phyloP scores from a whole-genome alignment of 805 yeast species.

The Ogataea pignaliae region DNA sequence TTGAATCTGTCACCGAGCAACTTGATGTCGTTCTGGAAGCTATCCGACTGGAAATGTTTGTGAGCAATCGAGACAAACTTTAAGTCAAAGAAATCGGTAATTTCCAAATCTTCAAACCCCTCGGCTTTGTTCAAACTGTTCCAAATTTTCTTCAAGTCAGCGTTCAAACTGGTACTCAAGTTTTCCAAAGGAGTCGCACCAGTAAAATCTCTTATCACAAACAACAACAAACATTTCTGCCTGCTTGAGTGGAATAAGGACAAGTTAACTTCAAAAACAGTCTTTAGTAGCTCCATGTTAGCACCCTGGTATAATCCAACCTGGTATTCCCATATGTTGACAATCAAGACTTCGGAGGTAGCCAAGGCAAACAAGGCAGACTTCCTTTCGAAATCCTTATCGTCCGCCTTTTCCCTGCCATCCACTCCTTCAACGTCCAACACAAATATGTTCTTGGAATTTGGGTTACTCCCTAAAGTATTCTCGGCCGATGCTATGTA shows the following conservation, averaged over 20 bases:
- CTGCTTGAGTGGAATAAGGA: constrained; percentile 69
- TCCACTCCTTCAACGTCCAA: constrained; percentile 99
- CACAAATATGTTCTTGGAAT: constrained; percentile 50
- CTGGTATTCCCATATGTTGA: constrained; percentile 96
- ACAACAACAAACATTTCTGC: constrained; percentile 59
- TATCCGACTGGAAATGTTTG: constrained; percentile 73
- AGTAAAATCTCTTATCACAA: constrained; percentile 89
- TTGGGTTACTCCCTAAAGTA: constrained; percentile 10
- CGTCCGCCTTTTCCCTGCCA: constrained; percentile 97
- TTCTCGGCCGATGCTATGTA: constrained; percentile 27
- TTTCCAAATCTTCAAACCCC: constrained; percentile 46
- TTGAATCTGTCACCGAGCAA: constrained; percentile 61
- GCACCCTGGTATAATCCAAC: constrained; percentile 97
- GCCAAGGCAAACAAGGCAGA: constrained; percentile 93
- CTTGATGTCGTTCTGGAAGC: constrained; percentile 58
- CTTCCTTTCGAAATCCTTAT: constrained; percentile 95
- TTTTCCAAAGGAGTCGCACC: constrained; percentile 81
- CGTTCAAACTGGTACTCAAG: constrained; percentile 60
- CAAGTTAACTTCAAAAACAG: constrained; percentile 93
- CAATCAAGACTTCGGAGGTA: constrained; percentile 83
- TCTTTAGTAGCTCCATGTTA: constrained; percentile 89
- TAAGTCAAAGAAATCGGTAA: constrained; percentile 80
- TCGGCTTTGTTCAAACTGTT: constrained; percentile 66
- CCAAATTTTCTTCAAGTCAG: constrained; percentile 81
- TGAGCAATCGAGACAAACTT: constrained; percentile 81